Percentiles rank a stretch among this genome's conserved stretches.
phyloP scores from a whole-genome alignment of 2,329 filamentous ascomycete species.

The Diplocarpon rosae region DNA sequence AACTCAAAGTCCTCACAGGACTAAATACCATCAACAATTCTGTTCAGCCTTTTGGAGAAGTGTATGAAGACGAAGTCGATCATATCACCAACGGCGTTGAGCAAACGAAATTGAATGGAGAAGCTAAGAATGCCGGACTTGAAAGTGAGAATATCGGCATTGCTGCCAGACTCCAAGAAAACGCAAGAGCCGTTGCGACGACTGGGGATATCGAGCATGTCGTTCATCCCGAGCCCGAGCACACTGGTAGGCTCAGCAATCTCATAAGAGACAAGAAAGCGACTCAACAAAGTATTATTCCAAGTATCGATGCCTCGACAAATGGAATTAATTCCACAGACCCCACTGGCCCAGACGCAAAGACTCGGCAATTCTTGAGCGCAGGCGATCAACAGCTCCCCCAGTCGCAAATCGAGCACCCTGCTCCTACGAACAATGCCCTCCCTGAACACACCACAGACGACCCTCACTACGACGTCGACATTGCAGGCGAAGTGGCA shows the following conservation, averaged over 20 bases:
- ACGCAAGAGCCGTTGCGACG: slow-evolving; percentile 15
- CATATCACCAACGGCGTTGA: slow-evolving; percentile 3
- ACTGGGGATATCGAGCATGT: slow-evolving; percentile 22
- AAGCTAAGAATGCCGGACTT: slow-evolving; percentile 3
- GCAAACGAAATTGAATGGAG: slow-evolving; percentile 5
- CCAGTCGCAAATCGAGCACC: slow-evolving; percentile 18
- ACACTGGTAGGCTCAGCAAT: neutral
- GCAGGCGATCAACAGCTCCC: slow-evolving; percentile 17
- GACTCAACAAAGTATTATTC: neutral
- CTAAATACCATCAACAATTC: slow-evolving; percentile 16
- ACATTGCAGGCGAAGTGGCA: slow-evolving; percentile 48
- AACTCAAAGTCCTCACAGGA: slow-evolving; percentile 5
- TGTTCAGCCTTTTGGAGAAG: slow-evolving; percentile 2
- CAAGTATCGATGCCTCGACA: neutral
- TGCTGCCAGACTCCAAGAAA: slow-evolving; percentile 15
- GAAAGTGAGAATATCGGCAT: slow-evolving; percentile 11
- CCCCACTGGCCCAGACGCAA: slow-evolving; percentile 12
- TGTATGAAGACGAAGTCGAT: neutral
- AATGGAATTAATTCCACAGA: neutral
- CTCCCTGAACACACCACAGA: slow-evolving; percentile 46
- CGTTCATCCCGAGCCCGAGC: slow-evolving; percentile 4
- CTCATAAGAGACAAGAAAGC: neutral
- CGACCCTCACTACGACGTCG: slow-evolving; percentile 52
- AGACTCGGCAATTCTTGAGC: slow-evolving; percentile 19
- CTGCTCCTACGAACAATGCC: slow-evolving; percentile 8